Base-by-base conservation (phyloP, 805 yeast species). In the Candida ortonii region DNA sequence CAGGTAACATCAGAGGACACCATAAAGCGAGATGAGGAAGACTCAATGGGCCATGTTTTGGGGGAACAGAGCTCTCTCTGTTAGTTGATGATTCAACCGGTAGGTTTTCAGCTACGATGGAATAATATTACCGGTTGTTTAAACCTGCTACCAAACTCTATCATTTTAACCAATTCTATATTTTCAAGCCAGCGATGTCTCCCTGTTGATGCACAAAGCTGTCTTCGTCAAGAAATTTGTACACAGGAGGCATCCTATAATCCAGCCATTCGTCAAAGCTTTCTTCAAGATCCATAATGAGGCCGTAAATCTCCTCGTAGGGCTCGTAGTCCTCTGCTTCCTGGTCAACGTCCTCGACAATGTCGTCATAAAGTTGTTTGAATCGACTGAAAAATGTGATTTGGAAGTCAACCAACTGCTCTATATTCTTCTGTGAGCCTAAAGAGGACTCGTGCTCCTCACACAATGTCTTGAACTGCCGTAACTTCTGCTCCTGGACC, bases 161-260 rank as follows among this genome's bases (percentile, higher is more conserved):
- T n/a, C n/a, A n/a, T n/a, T n/a, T n/a, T n/a, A n/a, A n/a, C n/a
- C n/a, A n/a, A n/a, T n/a, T n/a, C n/a, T 16, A 33, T 3, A 37
- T 15, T 10, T 30, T 38, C 36, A 38, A 38, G 9, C 16, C 17
- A 7, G 26, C 29, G 14, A 39, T 26, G 5, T 39, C 34, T 7
- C 37, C 31, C 13, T 28, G 16, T 7, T 24, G 15, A 7, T 22
- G 23, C 16, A 18, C 33, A 26, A 35, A 27, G 11, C 21, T 12
- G 17, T 29, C 40, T 18, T 38, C 33, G 7, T 32, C 36, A 3
- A 38, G 20, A 30, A 52, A 54, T 30, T 45, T 47, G 31, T 49
- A 50, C 16, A 53, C 41, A 2, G 61, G 58, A 10, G 36, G 28
- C 33, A 57, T 35, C 6, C 58, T 34, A 17, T 36, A 39, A 5